phyloP scores from a whole-genome alignment of 352 stramenopile species.

The Blastocystis hominis region DNA sequence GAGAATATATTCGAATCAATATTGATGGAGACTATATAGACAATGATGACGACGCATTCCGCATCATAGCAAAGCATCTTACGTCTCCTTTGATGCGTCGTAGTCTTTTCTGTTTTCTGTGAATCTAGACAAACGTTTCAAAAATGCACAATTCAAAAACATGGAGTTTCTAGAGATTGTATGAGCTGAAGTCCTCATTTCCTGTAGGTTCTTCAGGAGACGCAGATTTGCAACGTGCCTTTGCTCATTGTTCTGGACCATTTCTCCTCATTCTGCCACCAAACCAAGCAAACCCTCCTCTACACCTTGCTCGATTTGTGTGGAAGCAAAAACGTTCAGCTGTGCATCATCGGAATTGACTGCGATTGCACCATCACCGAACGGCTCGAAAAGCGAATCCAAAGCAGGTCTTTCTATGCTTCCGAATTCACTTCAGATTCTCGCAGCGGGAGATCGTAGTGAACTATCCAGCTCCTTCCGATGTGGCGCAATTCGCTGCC shows the following conservation, averaged over 20 bases:
- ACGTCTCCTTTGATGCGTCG: slow-evolving; percentile 18
- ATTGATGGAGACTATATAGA: slow-evolving; percentile 37
- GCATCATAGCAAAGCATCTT: neutral
- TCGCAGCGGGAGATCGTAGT: slow-evolving; percentile 16
- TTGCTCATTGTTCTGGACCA: slow-evolving; percentile 28
- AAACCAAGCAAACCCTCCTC: slow-evolving; percentile 41
- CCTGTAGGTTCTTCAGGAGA: slow-evolving; percentile 13
- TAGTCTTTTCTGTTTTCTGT: neutral
- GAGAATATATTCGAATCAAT: slow-evolving; percentile 12
- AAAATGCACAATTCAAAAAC: slow-evolving; percentile 31
- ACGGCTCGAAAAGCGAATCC: slow-evolving; percentile 14
- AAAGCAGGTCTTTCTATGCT: neutral
- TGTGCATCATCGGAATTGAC: slow-evolving; percentile 20
- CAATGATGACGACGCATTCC: slow-evolving; percentile 26
- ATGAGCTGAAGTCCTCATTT: neutral
- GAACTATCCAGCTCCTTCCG: neutral
- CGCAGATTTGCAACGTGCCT: slow-evolving; percentile 15
- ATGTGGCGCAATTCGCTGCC: neutral
- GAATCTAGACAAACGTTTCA: slow-evolving; percentile 12
- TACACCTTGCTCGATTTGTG: slow-evolving; percentile 47
- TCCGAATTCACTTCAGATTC: neutral
- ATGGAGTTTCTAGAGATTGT: slow-evolving; percentile 36
- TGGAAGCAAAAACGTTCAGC: neutral
- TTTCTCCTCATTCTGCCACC: slow-evolving; percentile 45
- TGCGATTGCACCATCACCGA: neutral